Evolutionary conservation across 768 basidiomycete species (phyloP), one percentile per base, ranked within the genome.

Genomic region (Pleurotus sapidus): DNA sequence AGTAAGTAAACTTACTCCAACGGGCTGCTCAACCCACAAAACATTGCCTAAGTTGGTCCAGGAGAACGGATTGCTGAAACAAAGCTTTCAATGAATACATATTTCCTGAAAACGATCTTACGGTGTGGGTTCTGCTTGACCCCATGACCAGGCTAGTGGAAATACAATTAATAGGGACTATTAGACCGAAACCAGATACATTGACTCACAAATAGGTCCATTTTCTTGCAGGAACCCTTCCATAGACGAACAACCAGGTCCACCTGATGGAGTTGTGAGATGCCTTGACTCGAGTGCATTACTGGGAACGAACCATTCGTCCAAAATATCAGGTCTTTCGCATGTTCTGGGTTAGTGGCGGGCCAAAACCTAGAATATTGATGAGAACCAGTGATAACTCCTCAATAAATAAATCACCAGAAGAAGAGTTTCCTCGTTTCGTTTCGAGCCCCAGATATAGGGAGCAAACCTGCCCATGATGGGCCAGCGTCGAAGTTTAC

Each of bases 1-100:
- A 42, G 38, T 40, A 40, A 17, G 17, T 3, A 17, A 46, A 40
- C 68, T n/a, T 67, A 76, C 76, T 49, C 88, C 88, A 37, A 89
- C 83, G 8, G 88, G 88, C 63, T 89, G 88, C 57, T 89, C 88
- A 9, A 89, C 81, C 75, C 79, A 89, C 34, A 88, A 69, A 20
- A 87, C 71, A 59, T 86, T 82, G 12, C 85, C 84, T 5, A 89
- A 72, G 60, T 87, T 88, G 0, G 86, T 89, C 87, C 87, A 89
- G 49, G 86, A 84, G 65, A 75, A 80, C 24, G 81, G 77, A 60
- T 88, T 89, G 40, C 40, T 42, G n/a, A 40, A 18, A 5, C 14
- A 17, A 18, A 17, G 48, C 9, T 27, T 4, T 14, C 20, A 12
- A 23, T 7, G 50, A 56, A 39, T 34, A 9, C 15, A 27, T 37